Conservation (phyloP, 2,329 filamentous ascomycete species). For the Trichoderma simmonsii region DNA sequence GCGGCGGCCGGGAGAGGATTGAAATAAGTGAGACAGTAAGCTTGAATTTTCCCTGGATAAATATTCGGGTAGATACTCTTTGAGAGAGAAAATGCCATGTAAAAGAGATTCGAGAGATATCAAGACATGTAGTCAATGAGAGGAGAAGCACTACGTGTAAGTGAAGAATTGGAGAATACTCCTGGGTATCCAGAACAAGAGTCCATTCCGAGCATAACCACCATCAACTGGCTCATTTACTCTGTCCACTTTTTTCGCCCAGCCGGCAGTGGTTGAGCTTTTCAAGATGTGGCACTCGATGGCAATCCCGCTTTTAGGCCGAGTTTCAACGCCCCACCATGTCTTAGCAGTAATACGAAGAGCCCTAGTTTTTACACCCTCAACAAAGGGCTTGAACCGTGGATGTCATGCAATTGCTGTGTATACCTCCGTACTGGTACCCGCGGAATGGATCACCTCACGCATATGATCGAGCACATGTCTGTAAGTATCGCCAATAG, state of each 20-base stretch:
- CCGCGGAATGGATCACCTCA: not conserved
- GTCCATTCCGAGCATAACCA: not conserved
- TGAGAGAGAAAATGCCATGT: not conserved
- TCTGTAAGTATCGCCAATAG: not conserved
- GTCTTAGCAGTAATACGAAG: not conserved
- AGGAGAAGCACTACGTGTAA: not conserved
- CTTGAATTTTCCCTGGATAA: not conserved
- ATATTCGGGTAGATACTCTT: not conserved
- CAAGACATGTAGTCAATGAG: not conserved
- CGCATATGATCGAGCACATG: not conserved
- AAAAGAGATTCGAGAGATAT: not conserved
- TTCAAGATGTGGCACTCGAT: conserved; percentile 11
- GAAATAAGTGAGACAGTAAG: not conserved
- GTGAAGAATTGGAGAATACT: not conserved
- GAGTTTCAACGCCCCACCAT: not conserved
- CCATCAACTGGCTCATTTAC: not conserved
- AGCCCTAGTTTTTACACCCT: not conserved
- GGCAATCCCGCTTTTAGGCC: conserved; percentile 14
- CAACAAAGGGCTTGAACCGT: not conserved
- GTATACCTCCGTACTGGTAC: not conserved
- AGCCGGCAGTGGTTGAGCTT: not conserved
- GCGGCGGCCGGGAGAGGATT: not conserved
- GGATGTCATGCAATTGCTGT: not conserved
- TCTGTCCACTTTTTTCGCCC: not conserved
- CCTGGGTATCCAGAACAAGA: not conserved